phyloP scores from a whole-genome alignment of 2,329 filamentous ascomycete species.

The Leptographium radiaticola region DNA sequence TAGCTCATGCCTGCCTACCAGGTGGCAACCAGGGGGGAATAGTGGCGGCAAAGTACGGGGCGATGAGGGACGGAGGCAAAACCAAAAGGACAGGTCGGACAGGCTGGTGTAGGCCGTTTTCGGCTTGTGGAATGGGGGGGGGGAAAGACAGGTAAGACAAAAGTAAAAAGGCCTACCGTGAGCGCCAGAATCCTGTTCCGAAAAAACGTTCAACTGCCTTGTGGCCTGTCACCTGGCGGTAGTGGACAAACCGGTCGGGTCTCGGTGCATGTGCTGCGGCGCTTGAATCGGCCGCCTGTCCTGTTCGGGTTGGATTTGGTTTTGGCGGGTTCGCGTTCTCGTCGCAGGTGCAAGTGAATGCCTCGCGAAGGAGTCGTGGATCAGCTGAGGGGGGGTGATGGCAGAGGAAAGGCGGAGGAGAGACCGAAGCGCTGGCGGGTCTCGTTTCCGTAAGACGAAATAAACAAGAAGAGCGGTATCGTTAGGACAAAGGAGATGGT shows the following conservation, averaged over 20 bases:
- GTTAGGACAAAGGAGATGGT: background rate
- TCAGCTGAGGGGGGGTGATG: background rate
- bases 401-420: background rate
- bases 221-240: too few species aligned
- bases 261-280: too few species aligned
- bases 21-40: conserved; percentile 3
- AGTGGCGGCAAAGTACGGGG: conserved; percentile 1
- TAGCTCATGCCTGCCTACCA: conserved; percentile 2
- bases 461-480: too few species aligned
- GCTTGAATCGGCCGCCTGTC: background rate
- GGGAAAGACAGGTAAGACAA: background rate
- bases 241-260: too few species aligned
- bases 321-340: conserved; percentile 10
- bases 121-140: background rate
- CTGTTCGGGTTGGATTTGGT: background rate
- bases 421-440: background rate
- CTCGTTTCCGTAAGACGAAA: too few species aligned
- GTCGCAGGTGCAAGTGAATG: conserved; percentile 25
- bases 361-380: conserved; percentile 15
- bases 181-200: too few species aligned
- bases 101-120: background rate
- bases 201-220: too few species aligned
- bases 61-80: background rate
- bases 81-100: background rate
- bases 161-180: background rate